A percentile compares a stretch with the other conserved stretches of the same genome.
Conservation (phyloP, 179 eudicot genomes). For the Carnegiea gigantea region DNA sequence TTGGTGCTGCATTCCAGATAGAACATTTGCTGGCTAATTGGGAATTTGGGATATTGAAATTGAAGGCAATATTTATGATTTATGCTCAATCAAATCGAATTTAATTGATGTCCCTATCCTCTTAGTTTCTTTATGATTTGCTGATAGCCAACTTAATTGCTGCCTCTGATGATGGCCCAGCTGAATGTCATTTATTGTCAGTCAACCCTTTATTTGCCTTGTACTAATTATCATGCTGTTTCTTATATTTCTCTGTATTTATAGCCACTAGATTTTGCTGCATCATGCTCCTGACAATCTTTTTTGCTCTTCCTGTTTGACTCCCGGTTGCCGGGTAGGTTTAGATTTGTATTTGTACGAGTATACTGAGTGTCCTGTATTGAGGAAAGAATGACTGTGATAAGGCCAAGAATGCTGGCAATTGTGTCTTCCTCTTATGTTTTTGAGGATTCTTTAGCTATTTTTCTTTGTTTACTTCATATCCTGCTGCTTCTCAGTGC, state of each 20-base stretch:
- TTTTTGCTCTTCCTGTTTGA: not conserved
- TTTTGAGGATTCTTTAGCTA: not conserved
- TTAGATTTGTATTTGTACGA: not conserved
- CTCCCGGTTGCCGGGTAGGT: not conserved
- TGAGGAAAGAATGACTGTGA: not conserved
- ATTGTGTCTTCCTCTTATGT: not conserved
- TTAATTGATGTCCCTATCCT: not conserved
- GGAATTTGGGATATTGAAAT: not conserved
- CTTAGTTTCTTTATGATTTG: not conserved
- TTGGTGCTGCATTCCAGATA: not conserved
- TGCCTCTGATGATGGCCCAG: not conserved
- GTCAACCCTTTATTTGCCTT: conserved; percentile 7
- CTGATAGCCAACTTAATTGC: not conserved
- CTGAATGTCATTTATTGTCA: not conserved
- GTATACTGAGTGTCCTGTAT: no score
- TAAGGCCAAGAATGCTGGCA: not conserved
- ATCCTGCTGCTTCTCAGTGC: not conserved
- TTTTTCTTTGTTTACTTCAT: not conserved
- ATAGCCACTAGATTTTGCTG: not conserved
- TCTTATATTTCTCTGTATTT: not conserved
- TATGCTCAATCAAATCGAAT: not conserved
- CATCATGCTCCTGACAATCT: not conserved
- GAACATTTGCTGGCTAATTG: not conserved
- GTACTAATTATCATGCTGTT: not conserved
- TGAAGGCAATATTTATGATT: not conserved